These are phyloP conservation scores for Spongiforma sp. DNA, from an alignment of 1,284 basidiomycete genomes.

Conservation along the genomic window DNA sequence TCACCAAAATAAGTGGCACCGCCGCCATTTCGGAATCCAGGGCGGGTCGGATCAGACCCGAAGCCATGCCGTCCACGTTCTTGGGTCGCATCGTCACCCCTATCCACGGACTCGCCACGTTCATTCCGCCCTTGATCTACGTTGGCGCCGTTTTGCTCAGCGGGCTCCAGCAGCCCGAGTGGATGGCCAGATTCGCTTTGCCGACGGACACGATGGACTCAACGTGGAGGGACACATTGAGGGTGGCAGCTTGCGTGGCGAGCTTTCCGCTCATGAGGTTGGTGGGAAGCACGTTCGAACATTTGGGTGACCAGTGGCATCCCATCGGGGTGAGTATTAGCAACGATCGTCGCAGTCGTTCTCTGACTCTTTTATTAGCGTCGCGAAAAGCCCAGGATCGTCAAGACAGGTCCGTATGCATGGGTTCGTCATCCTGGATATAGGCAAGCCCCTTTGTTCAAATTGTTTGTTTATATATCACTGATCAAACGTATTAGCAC, in stretches of 20 bases:
- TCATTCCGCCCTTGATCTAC: conserved; percentile 33
- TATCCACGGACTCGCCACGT: conserved; percentile 30
- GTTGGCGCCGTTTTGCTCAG: conserved; percentile 32
- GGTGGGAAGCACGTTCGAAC: conserved; percentile 16
- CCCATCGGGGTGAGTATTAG: conserved; percentile 32
- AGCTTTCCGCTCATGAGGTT: conserved; percentile 23
- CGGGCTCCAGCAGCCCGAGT: conserved; percentile 38
- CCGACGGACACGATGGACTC: conserved; percentile 25
- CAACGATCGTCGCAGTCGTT: no score
- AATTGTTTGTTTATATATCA: no score
- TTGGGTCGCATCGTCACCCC: conserved; percentile 35
- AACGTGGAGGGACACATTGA: conserved; percentile 25
- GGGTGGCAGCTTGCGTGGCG: conserved; percentile 32
- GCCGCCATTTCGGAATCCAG: conserved; percentile 17
- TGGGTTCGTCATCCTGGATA: conserved; percentile 41
- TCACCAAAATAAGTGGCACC: conserved; percentile 12
- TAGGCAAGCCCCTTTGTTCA: conserved; percentile 21
- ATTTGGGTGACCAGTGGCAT: conserved; percentile 33
- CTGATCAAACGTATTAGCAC: conserved; percentile 18
- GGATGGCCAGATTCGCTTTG: conserved; percentile 35
- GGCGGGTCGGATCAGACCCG: conserved; percentile 25
- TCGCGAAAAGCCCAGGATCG: conserved; percentile 36
- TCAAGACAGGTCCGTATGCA: conserved; percentile 37
- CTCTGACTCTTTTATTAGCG: conserved; percentile 26
- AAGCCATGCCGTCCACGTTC: conserved; percentile 20